phyloP scores from a whole-genome alignment of 2,329 filamentous ascomycete genomes.

The Penicillium sp. region DNA sequence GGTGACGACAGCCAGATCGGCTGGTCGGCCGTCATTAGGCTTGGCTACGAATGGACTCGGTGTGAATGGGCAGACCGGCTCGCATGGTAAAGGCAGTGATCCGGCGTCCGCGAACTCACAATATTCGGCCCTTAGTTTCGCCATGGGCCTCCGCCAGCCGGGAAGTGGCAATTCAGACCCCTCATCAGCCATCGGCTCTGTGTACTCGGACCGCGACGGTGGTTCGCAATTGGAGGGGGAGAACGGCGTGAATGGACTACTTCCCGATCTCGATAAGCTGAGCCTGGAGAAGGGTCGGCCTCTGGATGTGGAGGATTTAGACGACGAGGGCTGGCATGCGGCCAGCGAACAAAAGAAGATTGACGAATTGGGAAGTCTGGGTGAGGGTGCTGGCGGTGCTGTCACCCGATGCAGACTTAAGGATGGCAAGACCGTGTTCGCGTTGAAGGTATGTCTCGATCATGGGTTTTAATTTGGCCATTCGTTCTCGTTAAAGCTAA shows the following conservation, averaged over 20 bases:
- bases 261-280: conserved; percentile 73
- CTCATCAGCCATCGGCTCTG: conserved; percentile 78
- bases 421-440: conserved; percentile 90
- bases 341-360: conserved; percentile 86
- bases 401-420: conserved; percentile 88
- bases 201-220: conserved; percentile 75
- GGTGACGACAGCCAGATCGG: conserved; percentile 55
- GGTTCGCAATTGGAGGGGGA: conserved; percentile 76
- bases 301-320: conserved; percentile 87
- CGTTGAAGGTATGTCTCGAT: conserved; percentile 68
- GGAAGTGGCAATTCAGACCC: conserved; percentile 70
- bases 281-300: conserved; percentile 76
- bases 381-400: conserved; percentile 91
- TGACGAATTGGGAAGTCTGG: conserved; percentile 79
- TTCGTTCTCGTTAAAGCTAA: conserved; percentile 8
- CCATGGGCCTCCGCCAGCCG: conserved; percentile 62
- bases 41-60: conserved; percentile 67
- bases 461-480: not conserved
- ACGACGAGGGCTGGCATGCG: conserved; percentile 92
- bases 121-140: conserved; percentile 77
- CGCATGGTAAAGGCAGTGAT: conserved; percentile 72
- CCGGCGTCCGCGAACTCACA: conserved; percentile 83
- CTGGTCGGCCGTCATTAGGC: conserved; percentile 54
- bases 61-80: conserved; percentile 72
- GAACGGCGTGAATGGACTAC: conserved; percentile 69